These are phyloP conservation scores for Tremella fuciformis DNA, from an alignment of 768 basidiomycete genomes.

Conservation along the genomic window DNA sequence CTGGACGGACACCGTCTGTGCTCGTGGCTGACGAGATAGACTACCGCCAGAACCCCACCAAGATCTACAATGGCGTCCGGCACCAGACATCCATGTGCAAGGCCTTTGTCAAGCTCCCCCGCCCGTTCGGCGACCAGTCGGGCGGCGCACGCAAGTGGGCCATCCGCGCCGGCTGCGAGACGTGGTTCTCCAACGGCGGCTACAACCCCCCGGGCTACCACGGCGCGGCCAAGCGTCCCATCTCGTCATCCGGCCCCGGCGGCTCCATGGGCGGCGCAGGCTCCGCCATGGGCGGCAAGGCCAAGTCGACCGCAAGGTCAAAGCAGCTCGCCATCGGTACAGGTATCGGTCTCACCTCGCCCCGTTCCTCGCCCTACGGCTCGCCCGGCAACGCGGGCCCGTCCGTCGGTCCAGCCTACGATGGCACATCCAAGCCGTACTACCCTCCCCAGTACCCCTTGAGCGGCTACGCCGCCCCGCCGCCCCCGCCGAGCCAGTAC, in stretches of 20 bases:
- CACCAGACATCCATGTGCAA: constrained; percentile 50
- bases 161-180: constrained; percentile 49
- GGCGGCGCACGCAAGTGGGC: constrained; percentile 50
- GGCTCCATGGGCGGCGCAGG: constrained; percentile 1
- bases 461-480: constrained; percentile 11
- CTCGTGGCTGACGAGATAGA: constrained; percentile 25
- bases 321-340: constrained; percentile 45
- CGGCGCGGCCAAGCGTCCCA: neutral
- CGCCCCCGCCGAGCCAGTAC: constrained; percentile 18
- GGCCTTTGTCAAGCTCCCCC: constrained; percentile 48
- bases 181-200: constrained; percentile 42
- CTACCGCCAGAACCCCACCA: constrained; percentile 49
- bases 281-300: constrained; percentile 28
- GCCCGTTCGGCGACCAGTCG: constrained; percentile 50
- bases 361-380: neutral
- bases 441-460: constrained; percentile 2
- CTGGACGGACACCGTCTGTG: neutral
- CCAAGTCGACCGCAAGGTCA: constrained; percentile 35
- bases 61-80: constrained; percentile 52
- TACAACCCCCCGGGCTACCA: constrained; percentile 36
- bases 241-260: constrained; percentile 8
- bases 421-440: constrained; percentile 28
- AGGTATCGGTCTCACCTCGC: constrained; percentile 34
- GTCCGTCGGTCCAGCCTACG: constrained; percentile 40
- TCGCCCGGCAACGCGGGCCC: constrained; percentile 22